Evolutionary conservation across 805 yeast genomes (phyloP), one percentile per base, ranked within the genome.

Genomic region (Saccharomycopsis guyanensis): DNA sequence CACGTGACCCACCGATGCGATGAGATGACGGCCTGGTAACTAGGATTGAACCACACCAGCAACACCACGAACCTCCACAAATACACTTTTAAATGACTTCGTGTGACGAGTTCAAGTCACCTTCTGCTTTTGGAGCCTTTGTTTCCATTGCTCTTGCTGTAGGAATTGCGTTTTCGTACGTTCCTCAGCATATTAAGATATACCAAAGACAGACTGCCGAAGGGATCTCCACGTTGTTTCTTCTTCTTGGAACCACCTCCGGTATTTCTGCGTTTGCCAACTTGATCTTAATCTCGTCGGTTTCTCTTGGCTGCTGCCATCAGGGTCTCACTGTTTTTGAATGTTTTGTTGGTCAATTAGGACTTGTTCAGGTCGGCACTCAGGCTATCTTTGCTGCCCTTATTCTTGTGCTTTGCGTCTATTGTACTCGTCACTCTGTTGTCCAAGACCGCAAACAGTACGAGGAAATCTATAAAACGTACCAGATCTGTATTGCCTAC

Each of bases 121-220:
- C 85, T 0, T 71, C 80, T 1, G 55, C 56, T 1, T 52, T 68
- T 27, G 75, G 73, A 50, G 73, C 82, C 39, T 54, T 64, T 2
- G 55, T 78, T 8, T 75, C 86, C 23, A 49, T 75, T 0, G 42
- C 67, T 3, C 71, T 86, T 29, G 79, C 87, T 0, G 41, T 75
- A 1, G 95, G 88, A 2, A 84, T 86, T 6, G 74, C 79, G 29
- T 55, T 71, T 8, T 82, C 91, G 38, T 86, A 86, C 59, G 44
- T 80, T 3, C 95, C 95, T 0, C 96, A 86, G 64, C 86, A 82
- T 59, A 46, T 68, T 37, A 72, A 80, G 38, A 78, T 86, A 45
- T 61, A 75, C 43, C 55, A 59, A 16, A 71, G 87, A 42, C 62
- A 72, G 42, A 72, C 87, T 4, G 78, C 89, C 10, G 88, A 85